Base-by-base conservation (phyloP, 2,329 filamentous ascomycete genomes). In the Phialemonium atrogriseum region DNA sequence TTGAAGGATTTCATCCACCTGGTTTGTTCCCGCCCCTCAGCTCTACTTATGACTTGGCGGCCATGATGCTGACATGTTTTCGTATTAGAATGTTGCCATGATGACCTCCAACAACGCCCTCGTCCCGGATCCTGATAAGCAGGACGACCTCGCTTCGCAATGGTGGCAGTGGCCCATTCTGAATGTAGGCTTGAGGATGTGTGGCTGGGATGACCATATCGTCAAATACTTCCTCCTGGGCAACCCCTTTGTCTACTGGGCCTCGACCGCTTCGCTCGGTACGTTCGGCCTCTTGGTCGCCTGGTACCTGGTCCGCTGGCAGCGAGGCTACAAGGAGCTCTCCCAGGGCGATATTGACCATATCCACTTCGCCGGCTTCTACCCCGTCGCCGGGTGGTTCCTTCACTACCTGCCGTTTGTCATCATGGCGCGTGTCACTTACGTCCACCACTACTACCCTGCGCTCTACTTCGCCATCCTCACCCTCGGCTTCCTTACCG, bases 41-140 rank as follows among this genome's bases (percentile, higher is more conserved):
- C n/a, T 10, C n/a, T 13, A 15, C 13, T 17, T 24, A 23, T 18
- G 13, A 16, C n/a, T n/a, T n/a, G n/a, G n/a, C n/a, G n/a, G 24
- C 12, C n/a, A 17, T 14, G 10, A 8, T 14, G 7, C 10, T 34
- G 46, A 34, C 25, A 20, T 15, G 15, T 13, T 11, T 10, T 27
- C 17, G n/a, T 11, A 11, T 13, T 22, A 35, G 45, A 98, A 98
- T 55, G 91, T 98, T 40, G 91, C 91, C 41, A 98, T 98, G 91
- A 95, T 96, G 89, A 98, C 91, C 4, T 96, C 91, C 23, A 98
- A 98, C 72, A 98, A 98, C 53, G 91, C 91, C 15, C 77, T 98
- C 27, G 86, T 98, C 13, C 91, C 91, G 4, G 91, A 98, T 51
- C 89, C 91, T 5, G 91, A 98, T 58, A 98, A 98, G 73, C 91